Percentiles rank a stretch among this genome's conserved stretches.
phyloP scores from a whole-genome alignment of 2,329 filamentous ascomycete genomes.

The Beauveria australis region DNA sequence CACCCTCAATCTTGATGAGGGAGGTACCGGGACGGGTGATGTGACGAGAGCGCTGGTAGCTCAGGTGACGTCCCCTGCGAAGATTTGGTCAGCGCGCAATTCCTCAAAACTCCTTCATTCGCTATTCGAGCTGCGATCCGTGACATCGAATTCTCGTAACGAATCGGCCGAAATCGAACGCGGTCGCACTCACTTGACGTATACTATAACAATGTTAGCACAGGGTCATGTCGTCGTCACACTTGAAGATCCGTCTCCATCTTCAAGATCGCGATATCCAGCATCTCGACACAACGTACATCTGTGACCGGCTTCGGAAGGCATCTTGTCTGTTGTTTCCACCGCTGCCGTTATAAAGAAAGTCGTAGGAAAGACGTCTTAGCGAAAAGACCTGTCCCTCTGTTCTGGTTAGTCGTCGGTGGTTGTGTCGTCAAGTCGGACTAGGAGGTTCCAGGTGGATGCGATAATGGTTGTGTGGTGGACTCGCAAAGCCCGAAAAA shows the following conservation, averaged over 20 bases:
- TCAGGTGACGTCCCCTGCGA: slow-evolving; percentile 87
- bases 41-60: slow-evolving; percentile 93
- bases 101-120: background rate
- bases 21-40: slow-evolving; percentile 83
- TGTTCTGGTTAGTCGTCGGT: slow-evolving; percentile 10
- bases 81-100: slow-evolving; percentile 12
- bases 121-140: background rate
- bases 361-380: slow-evolving; percentile 33
- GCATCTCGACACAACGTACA: slow-evolving; percentile 50
- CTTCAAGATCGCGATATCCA: background rate
- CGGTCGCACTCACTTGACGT: slow-evolving; percentile 69
- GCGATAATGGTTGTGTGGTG: slow-evolving; percentile 14
- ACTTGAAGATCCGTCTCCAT: slow-evolving; percentile 4
- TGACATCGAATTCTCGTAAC: slow-evolving; percentile 15
- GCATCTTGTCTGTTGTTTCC: slow-evolving; percentile 61
- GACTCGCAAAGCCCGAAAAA: slow-evolving; percentile 9
- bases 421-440: slow-evolving; percentile 13
- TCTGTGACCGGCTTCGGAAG: slow-evolving; percentile 82
- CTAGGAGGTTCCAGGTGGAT: slow-evolving; percentile 14
- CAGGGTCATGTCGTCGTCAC: background rate
- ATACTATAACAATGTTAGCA: slow-evolving; percentile 54
- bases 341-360: slow-evolving; percentile 31
- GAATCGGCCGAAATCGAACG: slow-evolving; percentile 14
- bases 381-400: slow-evolving; percentile 36
- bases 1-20: slow-evolving; percentile 98